Evolutionary conservation across 2,329 filamentous ascomycete species (phyloP).

Genomic region (Aspergillus bombycis): DNA sequence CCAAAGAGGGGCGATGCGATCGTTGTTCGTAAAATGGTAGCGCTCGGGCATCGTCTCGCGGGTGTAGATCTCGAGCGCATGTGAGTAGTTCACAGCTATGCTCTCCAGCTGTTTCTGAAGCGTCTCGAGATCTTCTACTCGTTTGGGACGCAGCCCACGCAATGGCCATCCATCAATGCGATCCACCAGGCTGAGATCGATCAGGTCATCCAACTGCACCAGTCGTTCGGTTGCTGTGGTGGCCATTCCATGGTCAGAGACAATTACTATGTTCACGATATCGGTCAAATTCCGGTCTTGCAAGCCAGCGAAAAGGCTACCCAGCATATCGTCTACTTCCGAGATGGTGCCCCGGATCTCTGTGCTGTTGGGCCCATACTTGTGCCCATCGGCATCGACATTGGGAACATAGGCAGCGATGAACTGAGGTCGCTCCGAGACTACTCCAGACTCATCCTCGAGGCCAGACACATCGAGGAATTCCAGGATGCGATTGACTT

Average conservation of each 20-base stretch:
- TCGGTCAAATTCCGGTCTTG: constrained; percentile 80
- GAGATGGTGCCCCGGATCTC: constrained; percentile 79
- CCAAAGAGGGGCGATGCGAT: constrained; percentile 92
- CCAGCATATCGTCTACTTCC: constrained; percentile 82
- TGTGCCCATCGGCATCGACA: constrained; percentile 84
- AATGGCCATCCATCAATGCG: constrained; percentile 94
- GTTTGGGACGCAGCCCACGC: constrained; percentile 81
- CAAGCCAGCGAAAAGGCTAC: constrained; percentile 73
- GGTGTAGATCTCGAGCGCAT: constrained; percentile 82
- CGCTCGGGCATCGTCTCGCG: constrained; percentile 84
- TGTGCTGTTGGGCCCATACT: constrained; percentile 91
- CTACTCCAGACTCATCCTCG: constrained; percentile 57
- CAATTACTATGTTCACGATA: constrained; percentile 92
- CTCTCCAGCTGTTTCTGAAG: constrained; percentile 65
- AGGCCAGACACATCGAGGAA: constrained; percentile 81
- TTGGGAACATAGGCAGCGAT: constrained; percentile 95
- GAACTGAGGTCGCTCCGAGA: constrained; percentile 75
- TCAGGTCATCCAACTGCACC: constrained; percentile 85
- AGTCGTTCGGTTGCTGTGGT: constrained; percentile 80
- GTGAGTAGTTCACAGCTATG: constrained; percentile 59
- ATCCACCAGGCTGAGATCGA: constrained; percentile 76
- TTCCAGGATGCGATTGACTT: constrained; percentile 78
- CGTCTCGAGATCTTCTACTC: constrained; percentile 64
- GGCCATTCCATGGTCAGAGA: constrained; percentile 98
- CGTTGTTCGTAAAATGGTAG: constrained; percentile 87